phyloP scores from a whole-genome alignment of 2,329 filamentous ascomycete genomes.

The Fusarium brevicatenulatum region DNA sequence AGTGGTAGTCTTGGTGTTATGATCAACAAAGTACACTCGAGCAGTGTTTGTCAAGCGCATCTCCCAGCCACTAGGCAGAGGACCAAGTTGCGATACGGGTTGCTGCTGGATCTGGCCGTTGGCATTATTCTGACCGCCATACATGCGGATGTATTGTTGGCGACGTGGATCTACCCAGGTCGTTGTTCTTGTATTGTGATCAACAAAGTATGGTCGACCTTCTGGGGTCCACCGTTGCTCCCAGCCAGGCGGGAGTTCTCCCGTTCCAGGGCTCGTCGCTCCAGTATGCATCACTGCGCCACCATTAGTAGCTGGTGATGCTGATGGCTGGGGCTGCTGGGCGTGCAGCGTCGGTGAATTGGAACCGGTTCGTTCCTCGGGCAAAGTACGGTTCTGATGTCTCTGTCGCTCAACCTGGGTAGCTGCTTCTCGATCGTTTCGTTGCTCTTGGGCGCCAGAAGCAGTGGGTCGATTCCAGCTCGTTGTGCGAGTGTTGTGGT shows the following conservation, averaged over 20 bases:
- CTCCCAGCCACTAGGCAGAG: constrained; percentile 97
- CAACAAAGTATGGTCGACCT: constrained; percentile 94
- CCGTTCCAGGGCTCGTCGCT: constrained; percentile 89
- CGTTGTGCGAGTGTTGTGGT: constrained; percentile 95
- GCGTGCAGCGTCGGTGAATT: constrained; percentile 84
- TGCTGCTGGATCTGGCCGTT: constrained; percentile 95
- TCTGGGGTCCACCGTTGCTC: constrained; percentile 96
- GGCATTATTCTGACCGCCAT: constrained; percentile 84
- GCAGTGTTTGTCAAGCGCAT: constrained; percentile 99
- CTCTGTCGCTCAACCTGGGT: constrained; percentile 92
- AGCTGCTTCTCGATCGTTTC: constrained; percentile 85
- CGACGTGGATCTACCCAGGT: constrained; percentile 98
- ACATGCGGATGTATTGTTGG: constrained; percentile 99
- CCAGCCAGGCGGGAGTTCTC: constrained; percentile 95
- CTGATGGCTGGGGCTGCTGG: constrained; percentile 55
- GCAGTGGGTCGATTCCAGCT: constrained; percentile 93
- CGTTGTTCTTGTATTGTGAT: constrained; percentile 97
- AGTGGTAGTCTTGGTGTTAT: constrained; percentile 99
- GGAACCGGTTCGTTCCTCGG: constrained; percentile 92
- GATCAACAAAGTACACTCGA: constrained; percentile 97
- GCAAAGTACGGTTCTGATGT: constrained; percentile 94
- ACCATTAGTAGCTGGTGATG: constrained; percentile 55
- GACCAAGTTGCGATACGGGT: constrained; percentile 94
- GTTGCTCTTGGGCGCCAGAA: constrained; percentile 75
- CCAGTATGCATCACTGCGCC: constrained; percentile 94